Evolutionary conservation across 257 asterid genomes (phyloP).

Genomic region (Ehretia macrophylla): DNA sequence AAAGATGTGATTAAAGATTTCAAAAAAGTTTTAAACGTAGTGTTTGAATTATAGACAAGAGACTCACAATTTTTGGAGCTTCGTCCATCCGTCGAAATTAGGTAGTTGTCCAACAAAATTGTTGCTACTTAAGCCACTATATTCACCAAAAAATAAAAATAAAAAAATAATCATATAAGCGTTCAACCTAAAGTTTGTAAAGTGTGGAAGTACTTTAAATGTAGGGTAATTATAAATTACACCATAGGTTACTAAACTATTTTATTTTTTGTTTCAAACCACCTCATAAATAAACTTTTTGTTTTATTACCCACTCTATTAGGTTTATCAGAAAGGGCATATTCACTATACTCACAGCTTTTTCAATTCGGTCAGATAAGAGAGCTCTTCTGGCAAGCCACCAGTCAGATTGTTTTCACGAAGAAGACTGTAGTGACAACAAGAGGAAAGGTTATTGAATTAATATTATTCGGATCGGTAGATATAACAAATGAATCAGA

Average conservation of each 20-base stretch:
- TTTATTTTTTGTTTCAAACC: no score
- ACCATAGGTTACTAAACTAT: no score
- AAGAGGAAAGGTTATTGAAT: no score
- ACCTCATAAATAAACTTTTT: no score
- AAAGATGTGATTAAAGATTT: no score
- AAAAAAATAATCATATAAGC: neutral
- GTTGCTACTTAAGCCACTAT: constrained; percentile 36
- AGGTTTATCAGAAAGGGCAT: neutral
- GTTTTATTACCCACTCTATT: no score
- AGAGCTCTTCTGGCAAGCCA: constrained; percentile 37
- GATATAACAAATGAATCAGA: neutral
- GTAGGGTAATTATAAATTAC: no score
- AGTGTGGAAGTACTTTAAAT: neutral
- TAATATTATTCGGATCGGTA: no score
- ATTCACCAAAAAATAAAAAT: neutral
- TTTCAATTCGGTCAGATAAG: constrained; percentile 30
- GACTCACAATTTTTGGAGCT: no score
- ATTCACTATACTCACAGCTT: constrained; percentile 34
- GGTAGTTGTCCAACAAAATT: constrained; percentile 51
- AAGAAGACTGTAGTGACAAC: constrained; percentile 5
- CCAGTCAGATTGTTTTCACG: constrained; percentile 43
- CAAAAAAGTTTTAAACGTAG: no score
- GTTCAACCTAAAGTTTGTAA: neutral
- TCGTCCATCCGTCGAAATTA: constrained; percentile 32
- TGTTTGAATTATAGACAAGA: no score